Conservation (phyloP, 768 basidiomycete species). For the Artomyces pyxidatus region DNA sequence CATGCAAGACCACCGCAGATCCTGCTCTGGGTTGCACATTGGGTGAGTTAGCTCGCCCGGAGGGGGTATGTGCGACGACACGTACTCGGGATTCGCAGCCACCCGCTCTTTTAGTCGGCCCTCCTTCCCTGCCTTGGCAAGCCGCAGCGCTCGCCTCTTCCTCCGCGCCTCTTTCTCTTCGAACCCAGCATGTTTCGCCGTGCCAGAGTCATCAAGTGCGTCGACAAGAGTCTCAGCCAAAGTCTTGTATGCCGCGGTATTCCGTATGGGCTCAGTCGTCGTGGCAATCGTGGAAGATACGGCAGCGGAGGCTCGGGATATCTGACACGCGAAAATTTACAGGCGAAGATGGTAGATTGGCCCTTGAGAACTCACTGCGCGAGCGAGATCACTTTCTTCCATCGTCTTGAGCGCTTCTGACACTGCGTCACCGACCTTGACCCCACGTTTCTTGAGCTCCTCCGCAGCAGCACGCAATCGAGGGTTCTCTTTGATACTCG, state of each 20-base stretch:
- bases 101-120: constrained; percentile 51
- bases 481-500: constrained; percentile 95
- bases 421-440: constrained; percentile 92
- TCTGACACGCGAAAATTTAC: constrained; percentile 34
- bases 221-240: constrained; percentile 85
- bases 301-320: constrained; percentile 78
- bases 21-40: constrained; percentile 62
- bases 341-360: background rate
- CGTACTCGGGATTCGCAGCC: constrained; percentile 76
- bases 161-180: constrained; percentile 91
- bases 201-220: constrained; percentile 88
- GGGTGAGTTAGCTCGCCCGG: no score
- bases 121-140: constrained; percentile 77
- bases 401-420: constrained; percentile 84
- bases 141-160: constrained; percentile 65
- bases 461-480: constrained; percentile 86
- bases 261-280: constrained; percentile 94
- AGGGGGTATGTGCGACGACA: no score
- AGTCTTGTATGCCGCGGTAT: constrained; percentile 90
- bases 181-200: constrained; percentile 91
- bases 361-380: constrained; percentile 46
- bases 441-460: constrained; percentile 81
- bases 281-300: constrained; percentile 80
- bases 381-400: constrained; percentile 92
- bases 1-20: constrained; percentile 74